Base-by-base conservation (phyloP, 176 grass and related monocot genomes). In the Musa acuminata region DNA sequence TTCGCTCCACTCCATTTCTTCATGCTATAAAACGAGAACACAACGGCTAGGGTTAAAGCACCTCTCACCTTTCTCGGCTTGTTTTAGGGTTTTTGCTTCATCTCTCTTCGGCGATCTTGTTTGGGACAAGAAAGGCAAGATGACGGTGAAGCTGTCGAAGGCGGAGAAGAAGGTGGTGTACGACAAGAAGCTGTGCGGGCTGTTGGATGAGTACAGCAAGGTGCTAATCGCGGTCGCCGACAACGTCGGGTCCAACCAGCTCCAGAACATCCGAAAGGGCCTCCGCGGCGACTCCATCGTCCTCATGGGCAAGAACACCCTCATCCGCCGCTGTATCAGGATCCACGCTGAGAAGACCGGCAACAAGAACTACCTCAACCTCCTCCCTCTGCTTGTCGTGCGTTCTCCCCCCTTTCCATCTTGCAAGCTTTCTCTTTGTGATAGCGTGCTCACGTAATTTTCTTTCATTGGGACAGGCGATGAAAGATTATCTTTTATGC, bases 301-400 rank as follows among this genome's bases (percentile, higher is more conserved):
- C 69, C 69, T 71, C 48, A 71, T 71, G 69, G 69, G 69, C 1
- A 71, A 71, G 69, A 71, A 71, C 69, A 71, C 69, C 14, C 69
- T 71, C 69, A 71, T 71, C 49, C 69, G 69, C 49, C 69, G 69
- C 69, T 71, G 69, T 49, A 71, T 71, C 49, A 50, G 48, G 17
- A 9, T 71, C 69, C 69, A 71, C 17, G 11, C 69, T 49, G 69
- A 71, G 69, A 71, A 71, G 69, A 71, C 69, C 3, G 69, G 69
- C 69, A 71, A 71, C 69, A 71, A 71, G 69, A 51, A 71, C 69
- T 71, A 51, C 69, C 69, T 71, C 69, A 71, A 71, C 16, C 69
- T 71, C 69, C 49, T 71, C 8, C 69, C 69, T 1, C 69, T 71
- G 8, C 43, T 71, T 17, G 49, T 71, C 19, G 69, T 71, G n/a